These are phyloP conservation scores for Agastache rugosa DNA, from an alignment of 257 asterid species.

Conservation along the genomic window DNA sequence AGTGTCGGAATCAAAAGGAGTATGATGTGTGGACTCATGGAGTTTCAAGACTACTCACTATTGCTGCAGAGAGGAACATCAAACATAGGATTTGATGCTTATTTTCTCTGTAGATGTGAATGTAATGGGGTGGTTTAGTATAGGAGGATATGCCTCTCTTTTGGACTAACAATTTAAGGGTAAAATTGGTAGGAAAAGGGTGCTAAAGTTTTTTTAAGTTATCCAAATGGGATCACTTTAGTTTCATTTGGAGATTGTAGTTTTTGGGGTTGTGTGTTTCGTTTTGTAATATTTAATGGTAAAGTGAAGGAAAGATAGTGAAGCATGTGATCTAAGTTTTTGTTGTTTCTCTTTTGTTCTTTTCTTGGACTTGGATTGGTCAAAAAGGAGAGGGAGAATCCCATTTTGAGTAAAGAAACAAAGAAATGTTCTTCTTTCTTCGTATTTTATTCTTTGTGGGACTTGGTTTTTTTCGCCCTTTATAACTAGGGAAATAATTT, in stretches of 20 bases:
- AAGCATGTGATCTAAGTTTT: constrained; percentile 60
- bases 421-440: constrained; percentile 27
- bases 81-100: constrained; percentile 54
- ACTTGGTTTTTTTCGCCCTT: background rate
- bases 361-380: constrained; percentile 60
- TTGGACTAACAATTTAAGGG: constrained; percentile 42
- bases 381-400: constrained; percentile 52
- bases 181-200: constrained; percentile 44
- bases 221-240: constrained; percentile 50
- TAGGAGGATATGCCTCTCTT: constrained; percentile 3
- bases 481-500: constrained; percentile 11
- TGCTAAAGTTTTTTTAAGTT: constrained; percentile 28
- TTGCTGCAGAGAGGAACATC: constrained; percentile 79
- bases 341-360: constrained; percentile 34
- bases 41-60: constrained; percentile 75
- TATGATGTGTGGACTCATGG: constrained; percentile 97
- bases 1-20: constrained; percentile 82
- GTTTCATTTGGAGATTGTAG: constrained; percentile 41
- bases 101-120: background rate
- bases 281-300: constrained; percentile 45
- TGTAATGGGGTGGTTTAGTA: background rate
- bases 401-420: constrained; percentile 35
- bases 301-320: constrained; percentile 55
- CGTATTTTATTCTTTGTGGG: constrained; percentile 22
- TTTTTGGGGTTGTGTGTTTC: constrained; percentile 43